A percentile compares a stretch with the other conserved stretches of the same genome.
Evolutionary conservation across 148 eudicot genomes (phyloP).

Genomic region (Dianthus caryophyllus): DNA sequence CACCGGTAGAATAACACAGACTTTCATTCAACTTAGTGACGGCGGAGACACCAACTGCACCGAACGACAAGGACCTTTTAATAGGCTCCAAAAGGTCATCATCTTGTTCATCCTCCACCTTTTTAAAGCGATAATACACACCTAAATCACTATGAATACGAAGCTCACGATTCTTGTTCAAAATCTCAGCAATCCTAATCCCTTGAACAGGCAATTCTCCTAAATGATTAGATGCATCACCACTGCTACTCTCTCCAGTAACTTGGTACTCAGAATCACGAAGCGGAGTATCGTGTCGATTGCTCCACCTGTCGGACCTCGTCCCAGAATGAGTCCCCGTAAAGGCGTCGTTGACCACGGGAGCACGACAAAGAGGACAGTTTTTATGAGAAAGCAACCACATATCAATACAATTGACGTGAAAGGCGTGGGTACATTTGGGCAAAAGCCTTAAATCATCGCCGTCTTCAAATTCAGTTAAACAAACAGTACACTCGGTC

Average conservation of each 20-base stretch:
- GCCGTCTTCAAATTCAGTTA: slow-evolving; percentile 52
- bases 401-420: slow-evolving; percentile 48
- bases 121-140: slow-evolving; percentile 27
- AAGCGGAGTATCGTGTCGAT: not conserved
- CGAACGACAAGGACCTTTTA: slow-evolving; percentile 59
- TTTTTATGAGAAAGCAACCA: slow-evolving; percentile 62
- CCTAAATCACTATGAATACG: slow-evolving; percentile 50
- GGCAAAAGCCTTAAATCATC: slow-evolving; percentile 60
- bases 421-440: slow-evolving; percentile 71
- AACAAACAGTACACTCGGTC: slow-evolving; percentile 52
- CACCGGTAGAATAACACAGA: slow-evolving; percentile 21
- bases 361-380: slow-evolving; percentile 68
- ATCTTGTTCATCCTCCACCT: slow-evolving; percentile 14
- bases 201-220: slow-evolving; percentile 28
- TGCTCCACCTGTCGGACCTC: not conserved
- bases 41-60: slow-evolving; percentile 26
- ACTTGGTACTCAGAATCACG: slow-evolving; percentile 3
- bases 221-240: slow-evolving; percentile 11
- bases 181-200: slow-evolving; percentile 15
- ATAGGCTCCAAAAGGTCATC: slow-evolving; percentile 23
- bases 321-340: not conserved
- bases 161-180: slow-evolving; percentile 22
- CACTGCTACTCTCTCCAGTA: slow-evolving; percentile 23
- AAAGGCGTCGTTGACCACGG: slow-evolving; percentile 27
- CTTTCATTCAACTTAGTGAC: slow-evolving; percentile 16